Evolutionary conservation across 805 yeast species (phyloP).

Genomic region (Starmera amethionina): DNA sequence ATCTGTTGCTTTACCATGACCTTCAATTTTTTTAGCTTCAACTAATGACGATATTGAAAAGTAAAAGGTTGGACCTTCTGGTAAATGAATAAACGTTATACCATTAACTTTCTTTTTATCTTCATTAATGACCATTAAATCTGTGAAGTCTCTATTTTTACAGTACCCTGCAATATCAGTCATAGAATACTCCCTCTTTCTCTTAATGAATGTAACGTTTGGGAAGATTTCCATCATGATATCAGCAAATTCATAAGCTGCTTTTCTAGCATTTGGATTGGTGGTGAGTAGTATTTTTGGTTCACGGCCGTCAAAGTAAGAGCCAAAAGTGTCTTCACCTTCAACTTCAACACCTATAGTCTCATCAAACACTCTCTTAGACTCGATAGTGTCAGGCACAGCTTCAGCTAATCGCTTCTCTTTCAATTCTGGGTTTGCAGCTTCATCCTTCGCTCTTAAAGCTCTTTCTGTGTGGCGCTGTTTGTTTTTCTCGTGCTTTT

Average conservation of each 20-base stretch:
- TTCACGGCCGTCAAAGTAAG: slow-evolving; percentile 19
- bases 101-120: slow-evolving; percentile 91
- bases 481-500: slow-evolving; percentile 68
- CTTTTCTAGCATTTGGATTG: slow-evolving; percentile 72
- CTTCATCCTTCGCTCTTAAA: slow-evolving; percentile 83
- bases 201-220: slow-evolving; percentile 73
- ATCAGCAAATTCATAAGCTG: slow-evolving; percentile 87
- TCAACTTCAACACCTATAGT: slow-evolving; percentile 17
- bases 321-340: slow-evolving; percentile 20
- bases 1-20: slow-evolving; percentile 85
- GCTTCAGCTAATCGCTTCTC: slow-evolving; percentile 55
- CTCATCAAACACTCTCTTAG: slow-evolving; percentile 19
- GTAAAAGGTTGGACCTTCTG: slow-evolving; percentile 92
- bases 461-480: slow-evolving; percentile 67
- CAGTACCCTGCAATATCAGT: slow-evolving; percentile 82
- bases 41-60: slow-evolving; percentile 73
- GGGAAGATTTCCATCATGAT: slow-evolving; percentile 78
- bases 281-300: slow-evolving; percentile 92
- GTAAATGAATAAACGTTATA: slow-evolving; percentile 84
- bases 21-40: slow-evolving; percentile 65
- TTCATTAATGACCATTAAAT: slow-evolving; percentile 82
- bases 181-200: slow-evolving; percentile 76
- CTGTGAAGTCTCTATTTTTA: slow-evolving; percentile 76
- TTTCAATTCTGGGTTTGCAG: slow-evolving; percentile 70
- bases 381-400: slow-evolving; percentile 19